Evolutionary conservation across 805 yeast genomes (phyloP), one percentile per base, ranked within the genome.

Genomic region (Torulaspora indica): DNA sequence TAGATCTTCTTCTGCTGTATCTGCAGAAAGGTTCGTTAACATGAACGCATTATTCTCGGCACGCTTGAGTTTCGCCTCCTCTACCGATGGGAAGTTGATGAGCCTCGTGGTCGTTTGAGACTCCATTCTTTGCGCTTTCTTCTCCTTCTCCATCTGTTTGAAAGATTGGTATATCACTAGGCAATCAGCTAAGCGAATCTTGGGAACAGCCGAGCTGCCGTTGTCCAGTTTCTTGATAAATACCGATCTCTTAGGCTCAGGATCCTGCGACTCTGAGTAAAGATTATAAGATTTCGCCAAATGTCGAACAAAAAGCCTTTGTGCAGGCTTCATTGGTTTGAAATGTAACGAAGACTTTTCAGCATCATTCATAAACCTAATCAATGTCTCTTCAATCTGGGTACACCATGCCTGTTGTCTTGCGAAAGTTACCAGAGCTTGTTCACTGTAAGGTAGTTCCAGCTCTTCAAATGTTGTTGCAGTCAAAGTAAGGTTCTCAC

Each of bases 181-280:
- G 3, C 61, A 56, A 18, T 60, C 67, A n/a, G 22, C 40, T 18
- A 64, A 44, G 6, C 56, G 43, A 13, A 63, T 18, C 1, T 35
- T 14, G 20, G 68, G 68, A 20, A 48, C 55, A 4, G 23, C 18
- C 28, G 56, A 53, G 8, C 58, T 53, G 8, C 49, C 55, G 0
- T 70, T 58, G 1, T 43, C 50, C 9, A 53, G 46, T 35, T 71
- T 61, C 39, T 69, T 65, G n/a, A 88, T 71, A 51, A 76, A 80
- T 0, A 88, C 91, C 8, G 83, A 77, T 48, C 95, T 64, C 41
- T 77, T 71, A 0, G 96, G 96, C 52, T 87, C 96, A 2, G 76
- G 77, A 61, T 86, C 96, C 49, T 85, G 93, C 1, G 90, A 77
- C 55, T 85, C 89, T 0, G 83, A 70, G 53, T 76, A 79, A 9